Conservation (phyloP, 441 rosid genomes). For the Theobroma grandiflorum region DNA sequence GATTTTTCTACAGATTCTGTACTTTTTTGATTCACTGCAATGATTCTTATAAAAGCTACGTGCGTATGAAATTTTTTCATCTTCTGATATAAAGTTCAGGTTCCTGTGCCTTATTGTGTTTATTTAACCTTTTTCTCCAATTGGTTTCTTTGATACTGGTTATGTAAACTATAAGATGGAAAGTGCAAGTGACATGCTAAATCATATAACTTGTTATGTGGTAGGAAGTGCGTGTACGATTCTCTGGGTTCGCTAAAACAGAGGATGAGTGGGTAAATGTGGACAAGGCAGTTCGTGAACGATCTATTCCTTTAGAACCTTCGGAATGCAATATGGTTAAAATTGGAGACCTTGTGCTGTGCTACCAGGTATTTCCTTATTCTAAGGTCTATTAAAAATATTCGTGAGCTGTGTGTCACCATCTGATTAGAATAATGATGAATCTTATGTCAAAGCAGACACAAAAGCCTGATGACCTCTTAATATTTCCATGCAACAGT, state of each 20-base stretch:
- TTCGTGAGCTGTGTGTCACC: background rate
- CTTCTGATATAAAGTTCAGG: background rate
- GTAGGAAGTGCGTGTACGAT: constrained; percentile 77
- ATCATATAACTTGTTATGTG: constrained; percentile 23
- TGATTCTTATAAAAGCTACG: background rate
- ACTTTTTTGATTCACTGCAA: background rate
- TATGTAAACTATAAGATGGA: background rate
- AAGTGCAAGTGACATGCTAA: constrained; percentile 14
- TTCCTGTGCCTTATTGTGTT: background rate
- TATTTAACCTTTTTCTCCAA: background rate
- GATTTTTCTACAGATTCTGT: constrained; percentile 28
- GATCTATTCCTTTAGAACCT: constrained; percentile 71
- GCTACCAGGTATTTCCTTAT: constrained; percentile 58
- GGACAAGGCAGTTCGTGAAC: constrained; percentile 50
- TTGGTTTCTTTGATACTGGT: background rate
- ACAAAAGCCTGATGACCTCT: background rate
- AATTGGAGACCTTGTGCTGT: constrained; percentile 59
- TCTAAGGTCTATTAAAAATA: background rate
- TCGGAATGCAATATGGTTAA: constrained; percentile 62
- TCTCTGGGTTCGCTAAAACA: constrained; percentile 53
- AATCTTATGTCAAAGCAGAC: background rate
- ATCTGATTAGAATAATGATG: background rate
- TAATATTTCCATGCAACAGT: background rate
- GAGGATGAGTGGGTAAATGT: constrained; percentile 81
- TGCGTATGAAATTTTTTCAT: background rate